Percentiles rank a stretch among this genome's conserved stretches.
Evolutionary conservation across 208 protist genomes (phyloP).

Genomic region (Crithidia sp.): DNA sequence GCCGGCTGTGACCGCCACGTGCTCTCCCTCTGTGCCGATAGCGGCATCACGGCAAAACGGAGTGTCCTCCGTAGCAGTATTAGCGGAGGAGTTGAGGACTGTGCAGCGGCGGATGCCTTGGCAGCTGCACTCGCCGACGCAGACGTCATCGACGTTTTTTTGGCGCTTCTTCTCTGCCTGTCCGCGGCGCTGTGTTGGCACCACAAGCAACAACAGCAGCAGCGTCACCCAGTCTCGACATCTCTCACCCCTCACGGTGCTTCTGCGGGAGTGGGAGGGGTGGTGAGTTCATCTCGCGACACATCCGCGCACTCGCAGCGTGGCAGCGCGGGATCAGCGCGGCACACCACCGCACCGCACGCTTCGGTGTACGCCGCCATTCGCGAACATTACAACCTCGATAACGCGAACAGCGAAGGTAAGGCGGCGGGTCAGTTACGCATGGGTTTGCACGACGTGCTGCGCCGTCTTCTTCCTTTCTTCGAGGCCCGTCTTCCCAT

Average conservation of each 20-base stretch:
- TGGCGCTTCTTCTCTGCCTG: constrained; percentile 24
- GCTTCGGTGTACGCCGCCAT: not conserved
- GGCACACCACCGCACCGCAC: not conserved
- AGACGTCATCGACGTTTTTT: constrained; percentile 26
- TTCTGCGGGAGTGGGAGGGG: not conserved
- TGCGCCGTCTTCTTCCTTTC: constrained; percentile 19
- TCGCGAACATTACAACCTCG: constrained; percentile 1
- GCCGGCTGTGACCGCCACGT: not conserved
- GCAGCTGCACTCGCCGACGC: not conserved
- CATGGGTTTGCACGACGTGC: not conserved
- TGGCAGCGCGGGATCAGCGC: not conserved
- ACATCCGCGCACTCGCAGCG: constrained; percentile 8
- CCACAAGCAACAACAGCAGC: not conserved
- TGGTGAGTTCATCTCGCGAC: constrained; percentile 9
- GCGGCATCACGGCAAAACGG: not conserved
- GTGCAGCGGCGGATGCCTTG: too few relatives aligned
- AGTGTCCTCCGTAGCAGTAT: too few relatives aligned
- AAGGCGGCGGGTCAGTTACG: not conserved
- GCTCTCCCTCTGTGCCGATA: not conserved
- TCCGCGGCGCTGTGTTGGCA: constrained; percentile 22
- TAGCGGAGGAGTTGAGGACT: too few relatives aligned
- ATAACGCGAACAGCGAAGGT: not conserved
- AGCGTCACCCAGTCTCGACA: not conserved
- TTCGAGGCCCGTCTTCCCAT: constrained; percentile 27
- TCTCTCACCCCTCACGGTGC: too few relatives aligned